Conservation (phyloP, 495 filamentous ascomycete genomes). For the Penicillium lividum region DNA sequence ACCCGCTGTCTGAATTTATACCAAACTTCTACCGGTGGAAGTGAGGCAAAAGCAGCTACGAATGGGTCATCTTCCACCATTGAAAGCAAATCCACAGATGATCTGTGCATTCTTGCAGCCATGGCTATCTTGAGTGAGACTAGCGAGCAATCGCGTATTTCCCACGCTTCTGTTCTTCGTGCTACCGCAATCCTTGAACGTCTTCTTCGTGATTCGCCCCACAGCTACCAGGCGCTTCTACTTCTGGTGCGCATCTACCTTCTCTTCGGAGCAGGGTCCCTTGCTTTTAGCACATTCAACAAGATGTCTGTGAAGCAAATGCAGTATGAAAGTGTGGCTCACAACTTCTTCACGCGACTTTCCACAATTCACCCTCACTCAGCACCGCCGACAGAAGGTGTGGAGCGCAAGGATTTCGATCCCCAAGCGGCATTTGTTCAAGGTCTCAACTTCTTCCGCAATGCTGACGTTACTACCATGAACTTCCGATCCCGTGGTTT, state of each 20-base stretch:
- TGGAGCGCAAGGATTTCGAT: conserved; percentile 46
- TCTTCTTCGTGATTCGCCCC: conserved; percentile 50
- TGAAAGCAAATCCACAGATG: conserved; percentile 59
- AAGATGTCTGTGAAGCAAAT: conserved; percentile 62
- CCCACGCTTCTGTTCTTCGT: conserved; percentile 49
- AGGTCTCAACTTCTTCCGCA: conserved; percentile 44
- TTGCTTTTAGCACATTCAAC: conserved; percentile 54
- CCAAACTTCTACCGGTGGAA: conserved; percentile 14
- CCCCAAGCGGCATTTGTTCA: conserved; percentile 43
- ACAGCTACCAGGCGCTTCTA: conserved; percentile 60
- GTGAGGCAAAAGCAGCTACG: conserved; percentile 2
- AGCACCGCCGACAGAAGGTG: conserved; percentile 40
- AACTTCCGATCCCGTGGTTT: conserved; percentile 36
- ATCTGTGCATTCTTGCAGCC: conserved; percentile 56
- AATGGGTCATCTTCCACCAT: conserved; percentile 36
- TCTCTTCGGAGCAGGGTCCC: conserved; percentile 53
- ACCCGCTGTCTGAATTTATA: conserved; percentile 51
- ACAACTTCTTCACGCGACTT: conserved; percentile 58
- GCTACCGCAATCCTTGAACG: conserved; percentile 52
- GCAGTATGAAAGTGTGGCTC: conserved; percentile 59
- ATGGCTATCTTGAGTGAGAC: conserved; percentile 51
- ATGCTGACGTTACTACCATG: conserved; percentile 35
- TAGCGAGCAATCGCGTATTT: conserved; percentile 16
- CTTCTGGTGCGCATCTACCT: conserved; percentile 56
- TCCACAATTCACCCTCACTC: conserved; percentile 57